Evolutionary conservation across 2,329 filamentous ascomycete species (phyloP).

Genomic region (Lojkania enalia): DNA sequence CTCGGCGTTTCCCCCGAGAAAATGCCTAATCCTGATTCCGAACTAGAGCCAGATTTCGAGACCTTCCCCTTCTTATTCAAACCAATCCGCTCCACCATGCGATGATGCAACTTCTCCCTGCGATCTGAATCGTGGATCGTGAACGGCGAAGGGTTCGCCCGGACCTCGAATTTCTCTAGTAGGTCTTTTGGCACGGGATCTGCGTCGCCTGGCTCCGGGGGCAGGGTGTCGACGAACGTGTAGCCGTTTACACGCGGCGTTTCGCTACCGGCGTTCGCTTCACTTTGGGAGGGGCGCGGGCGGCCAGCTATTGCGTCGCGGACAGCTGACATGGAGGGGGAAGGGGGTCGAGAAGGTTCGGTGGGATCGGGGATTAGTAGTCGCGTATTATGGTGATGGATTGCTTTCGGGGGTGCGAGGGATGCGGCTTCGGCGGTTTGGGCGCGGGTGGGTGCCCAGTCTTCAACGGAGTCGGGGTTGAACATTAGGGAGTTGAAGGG

Average conservation of each 20-base stretch:
- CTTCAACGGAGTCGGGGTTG: slow-evolving; percentile 64
- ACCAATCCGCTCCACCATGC: slow-evolving; percentile 81
- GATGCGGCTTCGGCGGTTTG: slow-evolving; percentile 72
- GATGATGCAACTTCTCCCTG: slow-evolving; percentile 79
- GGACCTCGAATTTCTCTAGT: slow-evolving; percentile 50
- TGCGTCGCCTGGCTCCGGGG: slow-evolving; percentile 65
- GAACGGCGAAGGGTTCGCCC: slow-evolving; percentile 57
- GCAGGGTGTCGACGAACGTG: slow-evolving; percentile 89
- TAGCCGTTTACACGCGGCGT: slow-evolving; percentile 94
- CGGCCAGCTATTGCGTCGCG: slow-evolving; percentile 80
- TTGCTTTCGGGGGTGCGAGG: slow-evolving; percentile 72
- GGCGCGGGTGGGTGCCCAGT: slow-evolving; percentile 60
- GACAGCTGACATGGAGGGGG: slow-evolving; percentile 80
- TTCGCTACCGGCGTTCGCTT: slow-evolving; percentile 68
- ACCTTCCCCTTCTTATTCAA: slow-evolving; percentile 46
- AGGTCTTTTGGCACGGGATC: slow-evolving; percentile 45
- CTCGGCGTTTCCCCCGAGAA: slow-evolving; percentile 55
- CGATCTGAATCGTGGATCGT: slow-evolving; percentile 73
- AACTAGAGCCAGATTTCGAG: background rate
- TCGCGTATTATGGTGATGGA: slow-evolving; percentile 82
- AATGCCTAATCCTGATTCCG: slow-evolving; percentile 18
- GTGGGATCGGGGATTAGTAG: slow-evolving; percentile 58
- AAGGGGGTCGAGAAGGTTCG: slow-evolving; percentile 61
- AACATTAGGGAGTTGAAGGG: slow-evolving; percentile 90
- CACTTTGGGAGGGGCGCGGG: slow-evolving; percentile 64